Evolutionary conservation across 1,284 basidiomycete genomes (phyloP).

Genomic region (Malassezia furfur): DNA sequence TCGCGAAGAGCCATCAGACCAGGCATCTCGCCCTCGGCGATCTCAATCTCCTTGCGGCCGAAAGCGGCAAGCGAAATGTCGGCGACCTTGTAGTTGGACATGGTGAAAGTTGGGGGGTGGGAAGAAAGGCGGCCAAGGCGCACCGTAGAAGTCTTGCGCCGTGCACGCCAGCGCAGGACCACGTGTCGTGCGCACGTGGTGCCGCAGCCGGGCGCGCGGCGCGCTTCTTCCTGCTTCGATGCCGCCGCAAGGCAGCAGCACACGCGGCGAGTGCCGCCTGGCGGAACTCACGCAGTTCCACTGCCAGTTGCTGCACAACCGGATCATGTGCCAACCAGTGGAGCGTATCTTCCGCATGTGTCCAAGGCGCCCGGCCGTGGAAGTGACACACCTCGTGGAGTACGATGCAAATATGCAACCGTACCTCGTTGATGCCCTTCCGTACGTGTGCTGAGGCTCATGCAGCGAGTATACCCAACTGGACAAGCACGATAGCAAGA

Average conservation of each 20-base stretch:
- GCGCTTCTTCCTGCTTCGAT: neutral
- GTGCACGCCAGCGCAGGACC: neutral
- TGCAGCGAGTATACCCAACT: constrained; percentile 1
- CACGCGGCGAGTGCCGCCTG: constrained; percentile 14
- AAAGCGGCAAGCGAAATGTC: constrained; percentile 93
- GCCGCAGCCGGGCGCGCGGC: neutral
- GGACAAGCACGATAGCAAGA: neutral
- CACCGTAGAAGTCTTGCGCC: neutral
- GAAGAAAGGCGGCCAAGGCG: neutral
- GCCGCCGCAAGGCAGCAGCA: neutral
- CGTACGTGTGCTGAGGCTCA: constrained; percentile 16
- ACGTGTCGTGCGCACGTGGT: constrained; percentile 3
- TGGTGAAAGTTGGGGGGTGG: constrained; percentile 9
- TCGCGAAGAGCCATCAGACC: constrained; percentile 45
- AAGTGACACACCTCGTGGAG: constrained; percentile 34
- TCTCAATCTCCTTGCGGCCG: constrained; percentile 95
- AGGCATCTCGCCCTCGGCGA: constrained; percentile 61
- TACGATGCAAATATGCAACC: constrained; percentile 24
- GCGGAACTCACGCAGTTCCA: constrained; percentile 30
- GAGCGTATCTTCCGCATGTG: constrained; percentile 33
- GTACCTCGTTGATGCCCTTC: constrained; percentile 21
- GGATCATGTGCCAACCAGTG: constrained; percentile 29
- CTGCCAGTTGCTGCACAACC: constrained; percentile 23
- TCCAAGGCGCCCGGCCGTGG: constrained; percentile 25
- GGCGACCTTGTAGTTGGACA: constrained; percentile 50